Conservation (phyloP, 208 protist species). For the Crithidia bombi region DNA sequence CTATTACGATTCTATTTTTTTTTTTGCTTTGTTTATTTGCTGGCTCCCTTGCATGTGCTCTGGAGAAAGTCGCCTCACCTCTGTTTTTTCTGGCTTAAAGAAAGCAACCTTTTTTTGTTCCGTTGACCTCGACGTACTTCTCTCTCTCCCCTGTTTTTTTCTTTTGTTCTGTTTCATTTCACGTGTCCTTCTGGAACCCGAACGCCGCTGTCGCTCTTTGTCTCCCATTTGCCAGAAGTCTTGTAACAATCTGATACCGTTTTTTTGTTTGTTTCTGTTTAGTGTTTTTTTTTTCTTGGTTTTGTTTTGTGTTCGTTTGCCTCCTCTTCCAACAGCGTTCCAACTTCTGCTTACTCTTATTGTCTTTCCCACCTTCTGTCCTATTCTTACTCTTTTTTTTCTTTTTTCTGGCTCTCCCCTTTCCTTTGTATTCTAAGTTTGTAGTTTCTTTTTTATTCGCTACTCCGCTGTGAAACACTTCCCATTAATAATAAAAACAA, state of each 20-base stretch:
- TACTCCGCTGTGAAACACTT: not conserved
- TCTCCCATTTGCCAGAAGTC: not conserved
- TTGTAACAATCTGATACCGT: no score
- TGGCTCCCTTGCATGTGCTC: not conserved
- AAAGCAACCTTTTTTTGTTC: not conserved
- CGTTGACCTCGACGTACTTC: no score
- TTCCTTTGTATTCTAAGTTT: not conserved
- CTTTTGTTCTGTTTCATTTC: not conserved
- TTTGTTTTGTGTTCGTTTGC: conserved; percentile 7
- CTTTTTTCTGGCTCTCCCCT: conserved; percentile 11
- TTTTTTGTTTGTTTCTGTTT: conserved; percentile 20
- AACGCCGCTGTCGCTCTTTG: no score
- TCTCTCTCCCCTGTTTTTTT: no score
- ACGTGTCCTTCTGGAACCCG: not conserved
- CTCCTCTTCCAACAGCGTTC: conserved; percentile 14
- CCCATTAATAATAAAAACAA: not conserved
- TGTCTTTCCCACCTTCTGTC: conserved; percentile 2
- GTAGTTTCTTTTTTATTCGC: conserved; percentile 11
- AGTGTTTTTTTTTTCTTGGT: conserved; percentile 17
- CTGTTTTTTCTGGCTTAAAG: not conserved
- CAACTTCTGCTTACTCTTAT: conserved; percentile 15
- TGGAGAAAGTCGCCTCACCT: not conserved
- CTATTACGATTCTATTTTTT: conserved; percentile 13
- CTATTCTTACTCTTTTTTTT: conserved; percentile 11
- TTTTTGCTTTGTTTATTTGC: conserved; percentile 3